A percentile compares a stretch with the other conserved stretches of the same genome.
These are phyloP conservation scores for Kwoniella newhampshirensis DNA, from an alignment of 768 basidiomycete genomes.

Conservation along the genomic window DNA sequence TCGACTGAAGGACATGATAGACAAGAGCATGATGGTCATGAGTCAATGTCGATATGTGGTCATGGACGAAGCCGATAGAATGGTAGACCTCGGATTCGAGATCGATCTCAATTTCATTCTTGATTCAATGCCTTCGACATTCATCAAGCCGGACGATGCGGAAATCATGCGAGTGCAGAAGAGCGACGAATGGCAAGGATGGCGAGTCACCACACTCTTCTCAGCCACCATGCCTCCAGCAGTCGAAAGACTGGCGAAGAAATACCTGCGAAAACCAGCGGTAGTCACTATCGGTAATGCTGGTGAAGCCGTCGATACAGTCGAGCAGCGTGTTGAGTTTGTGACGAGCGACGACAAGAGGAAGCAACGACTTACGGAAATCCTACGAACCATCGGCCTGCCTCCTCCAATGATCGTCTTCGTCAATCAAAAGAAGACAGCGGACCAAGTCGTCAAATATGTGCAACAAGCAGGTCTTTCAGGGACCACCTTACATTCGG, in stretches of 20 bases:
- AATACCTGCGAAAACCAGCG: conserved; percentile 89
- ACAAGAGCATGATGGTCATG: conserved; percentile 90
- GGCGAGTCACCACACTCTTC: conserved; percentile 86
- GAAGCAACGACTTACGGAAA: conserved; percentile 86
- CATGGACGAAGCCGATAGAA: conserved; percentile 99
- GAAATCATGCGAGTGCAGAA: conserved; percentile 69
- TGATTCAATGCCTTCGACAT: conserved; percentile 81
- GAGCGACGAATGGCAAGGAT: conserved; percentile 53
- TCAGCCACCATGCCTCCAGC: conserved; percentile 62
- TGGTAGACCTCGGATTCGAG: conserved; percentile 98
- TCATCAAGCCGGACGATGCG: conserved; percentile 83
- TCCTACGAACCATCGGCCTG: conserved; percentile 81
- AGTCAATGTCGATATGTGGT: conserved; percentile 97
- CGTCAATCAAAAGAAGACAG: conserved; percentile 99
- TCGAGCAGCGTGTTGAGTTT: conserved; percentile 94
- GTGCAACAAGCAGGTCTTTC: conserved; percentile 82
- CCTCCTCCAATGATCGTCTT: conserved; percentile 94
- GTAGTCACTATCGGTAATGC: conserved; percentile 97
- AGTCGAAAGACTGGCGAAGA: conserved; percentile 69
- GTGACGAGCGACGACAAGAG: conserved; percentile 94
- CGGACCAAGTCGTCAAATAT: conserved; percentile 96
- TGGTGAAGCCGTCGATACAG: conserved; percentile 95
- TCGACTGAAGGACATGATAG: conserved; percentile 95
- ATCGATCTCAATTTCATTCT: conserved; percentile 89
- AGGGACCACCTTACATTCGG: conserved; percentile 88